Evolutionary conservation across 768 basidiomycete genomes (phyloP).

Genomic region (Phallus indusiatus): DNA sequence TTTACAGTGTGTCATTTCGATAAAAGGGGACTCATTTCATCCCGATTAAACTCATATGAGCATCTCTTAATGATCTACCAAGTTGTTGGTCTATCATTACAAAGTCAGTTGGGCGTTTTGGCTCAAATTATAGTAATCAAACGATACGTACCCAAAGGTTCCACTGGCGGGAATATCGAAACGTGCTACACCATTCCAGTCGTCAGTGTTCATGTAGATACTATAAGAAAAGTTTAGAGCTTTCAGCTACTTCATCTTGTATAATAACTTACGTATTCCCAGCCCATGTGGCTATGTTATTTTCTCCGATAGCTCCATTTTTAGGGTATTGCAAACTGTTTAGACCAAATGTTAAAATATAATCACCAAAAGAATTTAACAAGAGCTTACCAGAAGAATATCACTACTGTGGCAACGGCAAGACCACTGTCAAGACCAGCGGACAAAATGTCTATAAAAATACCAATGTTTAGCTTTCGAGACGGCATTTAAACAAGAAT

Average conservation of each 20-base stretch:
- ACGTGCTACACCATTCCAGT: conserved; percentile 14
- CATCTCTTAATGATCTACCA: no score
- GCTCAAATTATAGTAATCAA: background rate
- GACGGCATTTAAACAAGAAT: background rate
- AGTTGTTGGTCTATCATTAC: no score
- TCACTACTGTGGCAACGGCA: conserved; percentile 42
- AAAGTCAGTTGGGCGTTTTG: no score
- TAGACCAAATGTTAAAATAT: background rate
- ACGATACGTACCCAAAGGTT: background rate
- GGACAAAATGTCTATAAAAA: conserved; percentile 41
- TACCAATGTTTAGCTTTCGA: background rate
- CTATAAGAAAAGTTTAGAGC: background rate
- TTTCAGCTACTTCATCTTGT: background rate
- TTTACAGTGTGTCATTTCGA: no score
- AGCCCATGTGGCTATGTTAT: conserved; percentile 57
- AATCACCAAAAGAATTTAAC: background rate
- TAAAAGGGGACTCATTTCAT: no score
- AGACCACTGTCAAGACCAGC: conserved; percentile 67
- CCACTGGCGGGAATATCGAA: background rate
- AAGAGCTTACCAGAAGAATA: conserved; percentile 35
- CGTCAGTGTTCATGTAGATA: conserved; percentile 23
- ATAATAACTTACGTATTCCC: conserved; percentile 38
- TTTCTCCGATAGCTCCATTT: conserved; percentile 48
- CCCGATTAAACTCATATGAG: no score
- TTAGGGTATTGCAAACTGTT: conserved; percentile 48